Evolutionary conservation across 495 filamentous ascomycete genomes (phyloP), one percentile per base, ranked within the genome.

Genomic region (Annulohypoxylon stygium): DNA sequence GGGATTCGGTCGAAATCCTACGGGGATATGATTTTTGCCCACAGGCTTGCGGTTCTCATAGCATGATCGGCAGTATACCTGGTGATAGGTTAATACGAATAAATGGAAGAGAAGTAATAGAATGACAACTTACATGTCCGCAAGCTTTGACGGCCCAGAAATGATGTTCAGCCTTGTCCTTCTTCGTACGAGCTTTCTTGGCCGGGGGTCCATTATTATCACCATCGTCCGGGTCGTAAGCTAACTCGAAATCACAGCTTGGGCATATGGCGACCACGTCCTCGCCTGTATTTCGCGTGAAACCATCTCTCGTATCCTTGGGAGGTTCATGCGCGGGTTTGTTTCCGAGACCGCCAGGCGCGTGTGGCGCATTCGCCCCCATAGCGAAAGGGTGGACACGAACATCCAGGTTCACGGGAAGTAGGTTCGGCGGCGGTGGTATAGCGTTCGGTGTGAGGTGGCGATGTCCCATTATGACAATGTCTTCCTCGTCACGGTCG

Each of bases 131-230:
- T 69, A 86, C 84, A 54, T 86, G 84, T 47, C 84, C 84, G 65
- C 84, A 86, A 3, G 78, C 77, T 71, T 84, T 86, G 33, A 86
- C 76, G 0, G 83, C 83, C 83, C 83, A 86, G 67, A 86, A 86
- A 59, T 84, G 79, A 55, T 86, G 83, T 65, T 85, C 83, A 39
- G 81, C 83, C 14, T 74, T 73, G 39, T 83, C 81, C 69, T 83
- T 85, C 60, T 76, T 79, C 4, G 76, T 79, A 10, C 80, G 74
- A 8, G 74, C 55, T 65, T 79, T 84, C 79, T 81, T 85, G 5
- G 67, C 26, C 0, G 82, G 76, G 14, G 75, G 77, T 0, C 67
- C 23, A 6, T 74, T 67, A 30, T 67, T 67, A 3, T 61, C 71
- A 18, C 72, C 73, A 4, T 61, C 70, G 26, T 82, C 78, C 8